Evolutionary conservation across 163 green algal genomes (phyloP).

Genomic region (Volvox carteri): DNA sequence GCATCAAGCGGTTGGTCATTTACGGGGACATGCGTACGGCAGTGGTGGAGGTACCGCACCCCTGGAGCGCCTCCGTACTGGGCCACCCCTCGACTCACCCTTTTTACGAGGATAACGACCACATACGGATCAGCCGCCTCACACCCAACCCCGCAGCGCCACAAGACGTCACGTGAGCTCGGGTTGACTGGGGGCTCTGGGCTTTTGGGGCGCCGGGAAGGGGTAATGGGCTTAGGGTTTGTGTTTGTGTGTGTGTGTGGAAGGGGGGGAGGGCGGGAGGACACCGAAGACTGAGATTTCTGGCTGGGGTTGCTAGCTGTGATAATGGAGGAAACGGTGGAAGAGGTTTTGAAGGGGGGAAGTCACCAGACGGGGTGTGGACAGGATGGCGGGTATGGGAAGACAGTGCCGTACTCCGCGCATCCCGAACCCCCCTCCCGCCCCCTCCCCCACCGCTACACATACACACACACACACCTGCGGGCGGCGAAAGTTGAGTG

Average conservation of each 20-base stretch:
- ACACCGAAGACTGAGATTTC: no score
- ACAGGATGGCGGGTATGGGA: no score
- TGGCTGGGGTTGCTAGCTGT: no score
- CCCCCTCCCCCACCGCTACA: no score
- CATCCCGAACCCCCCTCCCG: no score
- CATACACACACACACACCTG: no score
- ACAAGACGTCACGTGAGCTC: constrained; percentile 68
- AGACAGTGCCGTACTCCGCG: no score
- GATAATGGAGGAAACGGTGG: no score
- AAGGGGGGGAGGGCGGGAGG: not conserved
- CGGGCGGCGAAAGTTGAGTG: no score
- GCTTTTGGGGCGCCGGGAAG: not conserved
- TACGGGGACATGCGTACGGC: constrained; percentile 79
- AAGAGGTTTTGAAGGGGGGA: no score
- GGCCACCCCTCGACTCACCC: constrained; percentile 66
- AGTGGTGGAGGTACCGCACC: constrained; percentile 76
- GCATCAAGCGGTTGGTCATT: constrained; percentile 78
- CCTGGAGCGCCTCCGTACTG: constrained; percentile 67
- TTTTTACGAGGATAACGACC: constrained; percentile 60
- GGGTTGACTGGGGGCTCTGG: not conserved
- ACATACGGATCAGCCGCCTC: constrained; percentile 60
- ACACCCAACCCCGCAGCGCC: constrained; percentile 68
- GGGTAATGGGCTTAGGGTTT: not conserved
- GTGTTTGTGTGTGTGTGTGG: not conserved
- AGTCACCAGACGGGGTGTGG: no score